Evolutionary conservation across 306 rosid species (phyloP).

Genomic region (Malus sylvestris): DNA sequence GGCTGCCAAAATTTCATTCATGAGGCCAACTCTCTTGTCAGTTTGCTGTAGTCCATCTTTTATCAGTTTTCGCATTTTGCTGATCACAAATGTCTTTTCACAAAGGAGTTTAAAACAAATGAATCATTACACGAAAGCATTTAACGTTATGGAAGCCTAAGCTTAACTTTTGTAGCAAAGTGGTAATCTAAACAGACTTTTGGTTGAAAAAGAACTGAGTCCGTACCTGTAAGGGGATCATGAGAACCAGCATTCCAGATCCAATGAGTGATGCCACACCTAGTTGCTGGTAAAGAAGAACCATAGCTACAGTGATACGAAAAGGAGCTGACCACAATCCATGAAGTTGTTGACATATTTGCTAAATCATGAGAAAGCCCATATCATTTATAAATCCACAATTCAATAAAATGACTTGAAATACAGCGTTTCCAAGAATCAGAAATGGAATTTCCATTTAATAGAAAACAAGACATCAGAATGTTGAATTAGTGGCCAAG

Average conservation of each 20-base stretch:
- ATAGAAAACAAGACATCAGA: not conserved
- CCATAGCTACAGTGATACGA: conserved; percentile 59
- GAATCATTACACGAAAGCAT: not conserved
- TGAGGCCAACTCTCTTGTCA: conserved; percentile 85
- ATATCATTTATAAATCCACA: not conserved
- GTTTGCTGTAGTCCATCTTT: conserved; percentile 67
- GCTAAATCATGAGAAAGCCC: conserved; percentile 34
- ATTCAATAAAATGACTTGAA: not conserved
- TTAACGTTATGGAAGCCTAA: not conserved
- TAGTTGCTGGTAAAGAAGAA: conserved; percentile 83
- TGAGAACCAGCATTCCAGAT: conserved; percentile 51
- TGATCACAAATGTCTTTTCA: conserved; percentile 46
- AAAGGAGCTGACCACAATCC: conserved; percentile 87
- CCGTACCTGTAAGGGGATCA: conserved; percentile 67
- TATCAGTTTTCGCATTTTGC: conserved; percentile 66
- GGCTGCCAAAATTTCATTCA: conserved; percentile 78
- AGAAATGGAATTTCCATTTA: not conserved
- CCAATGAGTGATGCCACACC: conserved; percentile 88
- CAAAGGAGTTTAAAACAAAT: not conserved
- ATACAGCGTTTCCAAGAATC: not conserved
- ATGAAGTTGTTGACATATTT: conserved; percentile 70
- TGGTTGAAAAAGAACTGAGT: not conserved
- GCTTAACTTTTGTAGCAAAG: not conserved
- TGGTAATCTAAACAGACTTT: not conserved
- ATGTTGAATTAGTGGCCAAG: too few relatives aligned